Evolutionary conservation across 2,329 filamentous ascomycete species (phyloP).

Genomic region (Penicillium crustosum): DNA sequence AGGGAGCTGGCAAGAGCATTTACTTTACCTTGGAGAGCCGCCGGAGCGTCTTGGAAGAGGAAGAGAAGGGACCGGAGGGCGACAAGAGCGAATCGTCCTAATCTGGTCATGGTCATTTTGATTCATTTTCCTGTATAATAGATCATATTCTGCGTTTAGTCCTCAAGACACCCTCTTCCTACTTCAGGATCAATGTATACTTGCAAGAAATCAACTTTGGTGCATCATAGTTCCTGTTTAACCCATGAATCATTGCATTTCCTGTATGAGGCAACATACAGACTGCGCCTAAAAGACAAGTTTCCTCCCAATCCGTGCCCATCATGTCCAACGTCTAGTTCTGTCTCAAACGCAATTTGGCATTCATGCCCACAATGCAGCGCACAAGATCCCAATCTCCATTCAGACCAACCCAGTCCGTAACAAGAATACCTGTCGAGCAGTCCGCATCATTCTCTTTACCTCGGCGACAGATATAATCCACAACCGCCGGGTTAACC

Average conservation of each 20-base stretch:
- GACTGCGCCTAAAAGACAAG: not conserved
- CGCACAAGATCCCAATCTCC: constrained; percentile 89
- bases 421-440: constrained; percentile 82
- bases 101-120: constrained; percentile 13
- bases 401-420: constrained; percentile 84
- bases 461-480: constrained; percentile 58
- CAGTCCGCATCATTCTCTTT: constrained; percentile 63
- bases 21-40: constrained; percentile 87
- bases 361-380: constrained; percentile 89
- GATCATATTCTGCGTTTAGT: constrained; percentile 29
- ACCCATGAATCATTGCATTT: not conserved
- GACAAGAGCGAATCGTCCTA: constrained; percentile 38
- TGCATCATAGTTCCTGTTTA: constrained; percentile 1
- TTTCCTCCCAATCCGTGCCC: not conserved
- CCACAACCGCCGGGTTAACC: constrained; percentile 74
- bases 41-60: constrained; percentile 76
- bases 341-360: constrained; percentile 51
- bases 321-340: constrained; percentile 7
- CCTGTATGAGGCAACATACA: not conserved
- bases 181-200: constrained; percentile 25
- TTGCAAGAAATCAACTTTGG: constrained; percentile 17
- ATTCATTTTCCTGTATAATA: constrained; percentile 38
- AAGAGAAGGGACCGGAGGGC: constrained; percentile 44
- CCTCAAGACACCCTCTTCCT: constrained; percentile 19
- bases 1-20: constrained; percentile 75